Evolutionary conservation across 768 basidiomycete species (phyloP), one percentile per base, ranked within the genome.

Genomic region (Rhizopogon roseolus): DNA sequence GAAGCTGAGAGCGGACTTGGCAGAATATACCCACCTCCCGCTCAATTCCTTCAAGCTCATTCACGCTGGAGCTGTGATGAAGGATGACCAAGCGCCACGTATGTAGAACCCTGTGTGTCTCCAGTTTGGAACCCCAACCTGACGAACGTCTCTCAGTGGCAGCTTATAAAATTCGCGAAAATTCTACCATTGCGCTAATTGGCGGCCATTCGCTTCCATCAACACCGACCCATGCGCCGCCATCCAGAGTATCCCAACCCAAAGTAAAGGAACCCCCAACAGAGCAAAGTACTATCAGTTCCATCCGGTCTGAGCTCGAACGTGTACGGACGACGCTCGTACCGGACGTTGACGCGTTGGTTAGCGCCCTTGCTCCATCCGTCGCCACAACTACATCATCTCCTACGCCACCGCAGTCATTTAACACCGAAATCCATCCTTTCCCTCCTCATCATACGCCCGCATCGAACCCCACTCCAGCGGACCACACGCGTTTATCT

Each of bases 21-120:
- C 90, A 13, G 78, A 85, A 5, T 82, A 86, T 62, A 94, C 90
- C 2, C 84, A 85, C 51, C 78, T 98, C 11, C 81, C 86, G 0
- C 67, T 71, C 28, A 63, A 78, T 58, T 79, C 81, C 28, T 91
- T 97, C 79, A 92, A 93, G 67, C 80, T 98, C 63, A 84, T 98
- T 58, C 86, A 89, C 72, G 82, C 88, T 43, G 96, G 96, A 38
- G 93, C 91, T 1, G 81, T 97, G 68, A 88, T 98, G 81, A 88
- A 86, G 60, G 92, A 96, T 65, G 85, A 93, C 66, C 66, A 72
- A 54, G 79, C 82, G 7, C 80, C 85, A 43, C 71, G 85, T 88
- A 57, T 59, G 73, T 80, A 65, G 39, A 54, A 14, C 17, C 53
- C 52, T 40, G 52, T 44, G 41, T 53, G 14, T 36, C 41, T 41